These are phyloP conservation scores for Aquilaria agallochum DNA, from an alignment of 441 rosid species.

Conservation along the genomic window DNA sequence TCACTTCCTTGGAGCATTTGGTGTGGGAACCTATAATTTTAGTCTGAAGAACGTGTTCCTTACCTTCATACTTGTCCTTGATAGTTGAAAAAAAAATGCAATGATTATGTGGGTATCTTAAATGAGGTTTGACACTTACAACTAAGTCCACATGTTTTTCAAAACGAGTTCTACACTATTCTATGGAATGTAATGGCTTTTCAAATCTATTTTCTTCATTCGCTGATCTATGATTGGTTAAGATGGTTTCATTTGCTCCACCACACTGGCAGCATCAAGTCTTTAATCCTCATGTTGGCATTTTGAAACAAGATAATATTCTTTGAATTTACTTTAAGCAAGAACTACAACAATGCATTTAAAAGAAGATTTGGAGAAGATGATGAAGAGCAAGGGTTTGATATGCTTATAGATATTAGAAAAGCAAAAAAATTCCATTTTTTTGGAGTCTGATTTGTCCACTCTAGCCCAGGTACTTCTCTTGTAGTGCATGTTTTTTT, in stretches of 20 bases:
- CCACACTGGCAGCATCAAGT: too few relatives aligned
- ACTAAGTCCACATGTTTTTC: not conserved
- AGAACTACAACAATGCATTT: slow-evolving; percentile 42
- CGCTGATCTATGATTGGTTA: not conserved
- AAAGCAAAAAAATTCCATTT: slow-evolving; percentile 51
- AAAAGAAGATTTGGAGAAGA: slow-evolving; percentile 46
- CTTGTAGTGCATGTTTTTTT: not conserved
- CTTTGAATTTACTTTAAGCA: slow-evolving; percentile 28
- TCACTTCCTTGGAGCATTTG: too few relatives aligned
- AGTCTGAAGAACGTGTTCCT: too few relatives aligned
- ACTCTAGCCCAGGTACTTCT: slow-evolving; percentile 52
- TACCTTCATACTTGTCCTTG: too few relatives aligned
- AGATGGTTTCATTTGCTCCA: too few relatives aligned
- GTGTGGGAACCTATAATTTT: too few relatives aligned
- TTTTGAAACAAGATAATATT: not conserved
- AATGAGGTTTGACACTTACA: not conserved
- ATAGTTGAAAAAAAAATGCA: too few relatives aligned
- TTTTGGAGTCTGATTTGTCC: slow-evolving; percentile 53
- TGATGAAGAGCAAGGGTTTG: slow-evolving; percentile 47
- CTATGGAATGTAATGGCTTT: not conserved
- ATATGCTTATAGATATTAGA: slow-evolving; percentile 51
- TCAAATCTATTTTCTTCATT: not conserved
- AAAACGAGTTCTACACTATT: not conserved
- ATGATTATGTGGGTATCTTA: too few relatives aligned
- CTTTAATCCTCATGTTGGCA: not conserved